Conservation (phyloP, 2,329 filamentous ascomycete species). For the Lithohypha guttulata region DNA sequence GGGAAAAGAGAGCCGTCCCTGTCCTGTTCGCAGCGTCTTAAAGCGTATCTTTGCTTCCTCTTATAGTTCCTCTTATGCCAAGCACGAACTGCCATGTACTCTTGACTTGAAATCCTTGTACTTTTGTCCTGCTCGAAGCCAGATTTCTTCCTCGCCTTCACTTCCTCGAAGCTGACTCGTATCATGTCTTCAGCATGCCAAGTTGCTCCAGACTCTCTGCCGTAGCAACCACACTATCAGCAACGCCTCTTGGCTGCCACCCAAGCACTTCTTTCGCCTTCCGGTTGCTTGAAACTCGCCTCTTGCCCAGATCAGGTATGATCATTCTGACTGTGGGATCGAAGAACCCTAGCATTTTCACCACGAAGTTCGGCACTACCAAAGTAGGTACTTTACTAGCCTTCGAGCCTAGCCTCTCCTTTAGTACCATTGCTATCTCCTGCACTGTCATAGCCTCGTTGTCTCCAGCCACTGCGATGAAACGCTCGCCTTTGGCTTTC, state of each 20-base stretch:
- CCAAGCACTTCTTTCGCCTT: constrained; percentile 23
- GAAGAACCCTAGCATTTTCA: constrained; percentile 16
- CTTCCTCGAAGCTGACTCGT: too few species aligned
- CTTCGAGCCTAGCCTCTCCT: constrained; percentile 9
- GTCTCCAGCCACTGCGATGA: constrained; percentile 15
- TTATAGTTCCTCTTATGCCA: too few species aligned
- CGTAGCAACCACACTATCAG: constrained; percentile 20
- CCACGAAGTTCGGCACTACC: constrained; percentile 41
- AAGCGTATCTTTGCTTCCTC: too few species aligned
- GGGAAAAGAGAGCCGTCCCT: too few species aligned
- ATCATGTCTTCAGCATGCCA: neutral
- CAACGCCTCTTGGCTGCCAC: constrained; percentile 20
- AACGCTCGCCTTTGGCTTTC: constrained; percentile 22
- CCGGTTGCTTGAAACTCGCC: constrained; percentile 16
- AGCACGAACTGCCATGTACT: too few species aligned
- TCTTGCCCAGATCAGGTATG: constrained; percentile 21
- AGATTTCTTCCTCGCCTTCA: too few species aligned
- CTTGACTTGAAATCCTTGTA: too few species aligned
- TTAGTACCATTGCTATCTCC: constrained; percentile 22
- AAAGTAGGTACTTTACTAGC: constrained; percentile 40
- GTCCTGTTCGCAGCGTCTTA: too few species aligned
- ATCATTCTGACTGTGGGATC: constrained; percentile 19
- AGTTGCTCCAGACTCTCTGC: constrained; percentile 8
- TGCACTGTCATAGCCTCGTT: constrained; percentile 13
- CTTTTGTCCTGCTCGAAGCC: too few species aligned